These are phyloP conservation scores for Telfairia occidentalis DNA, from an alignment of 331 rosid species.

Conservation along the genomic window DNA sequence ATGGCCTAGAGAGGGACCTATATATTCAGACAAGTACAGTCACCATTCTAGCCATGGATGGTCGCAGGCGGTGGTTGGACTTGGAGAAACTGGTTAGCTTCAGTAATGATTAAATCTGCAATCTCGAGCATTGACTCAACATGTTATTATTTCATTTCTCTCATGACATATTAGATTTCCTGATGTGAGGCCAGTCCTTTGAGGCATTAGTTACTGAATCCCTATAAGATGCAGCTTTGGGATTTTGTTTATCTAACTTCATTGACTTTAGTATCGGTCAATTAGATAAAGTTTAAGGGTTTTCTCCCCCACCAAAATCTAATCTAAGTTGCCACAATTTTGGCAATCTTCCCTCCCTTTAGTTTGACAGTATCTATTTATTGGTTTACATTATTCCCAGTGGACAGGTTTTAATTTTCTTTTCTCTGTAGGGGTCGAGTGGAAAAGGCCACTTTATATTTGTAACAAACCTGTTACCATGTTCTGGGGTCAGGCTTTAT, in stretches of 20 bases:
- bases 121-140: constrained; percentile 8
- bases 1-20: constrained; percentile 85
- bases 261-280: background rate
- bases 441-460: constrained; percentile 80
- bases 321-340: background rate
- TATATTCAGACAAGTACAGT: constrained; percentile 64
- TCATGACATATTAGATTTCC: background rate
- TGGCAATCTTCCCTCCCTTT: background rate
- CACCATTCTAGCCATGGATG: constrained; percentile 97
- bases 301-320: background rate
- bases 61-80: constrained; percentile 97
- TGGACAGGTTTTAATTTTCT: background rate
- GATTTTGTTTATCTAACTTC: background rate
- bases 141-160: background rate
- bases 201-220: background rate
- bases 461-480: constrained; percentile 89
- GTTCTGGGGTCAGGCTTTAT: constrained; percentile 94
- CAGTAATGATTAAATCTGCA: constrained; percentile 2
- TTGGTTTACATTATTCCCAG: background rate
- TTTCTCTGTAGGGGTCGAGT: constrained; percentile 55
- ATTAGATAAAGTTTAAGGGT: background rate
- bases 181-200: background rate
- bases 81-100: constrained; percentile 67
- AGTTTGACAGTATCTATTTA: background rate
- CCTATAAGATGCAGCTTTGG: background rate